These are phyloP conservation scores for Neurospora discreta DNA, from an alignment of 495 filamentous ascomycete genomes.

Conservation along the genomic window DNA sequence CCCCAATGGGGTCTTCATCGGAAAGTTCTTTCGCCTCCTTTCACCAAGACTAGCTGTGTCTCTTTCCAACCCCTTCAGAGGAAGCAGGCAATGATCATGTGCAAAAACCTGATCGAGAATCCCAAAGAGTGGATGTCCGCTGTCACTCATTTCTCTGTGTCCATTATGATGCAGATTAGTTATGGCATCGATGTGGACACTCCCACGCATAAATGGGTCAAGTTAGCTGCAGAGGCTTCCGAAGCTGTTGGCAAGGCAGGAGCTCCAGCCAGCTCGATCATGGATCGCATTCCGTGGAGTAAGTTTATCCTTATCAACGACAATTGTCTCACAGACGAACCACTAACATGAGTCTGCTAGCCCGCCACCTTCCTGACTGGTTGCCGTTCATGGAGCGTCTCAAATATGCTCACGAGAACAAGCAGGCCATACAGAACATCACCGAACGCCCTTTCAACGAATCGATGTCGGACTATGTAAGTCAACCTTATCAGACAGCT, in stretches of 20 bases:
- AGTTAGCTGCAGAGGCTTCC: conserved; percentile 32
- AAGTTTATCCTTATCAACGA: neutral
- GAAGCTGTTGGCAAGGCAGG: conserved; percentile 34
- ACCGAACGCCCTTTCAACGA: conserved; percentile 20
- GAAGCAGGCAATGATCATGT: conserved; percentile 23
- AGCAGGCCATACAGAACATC: conserved; percentile 25
- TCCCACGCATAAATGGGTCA: conserved; percentile 29
- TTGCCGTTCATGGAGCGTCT: conserved; percentile 31
- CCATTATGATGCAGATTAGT: conserved; percentile 27
- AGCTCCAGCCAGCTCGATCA: conserved; percentile 32
- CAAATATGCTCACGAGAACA: conserved; percentile 25
- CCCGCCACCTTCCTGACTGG: conserved; percentile 30
- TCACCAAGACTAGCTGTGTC: conserved; percentile 24
- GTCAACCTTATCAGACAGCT: neutral
- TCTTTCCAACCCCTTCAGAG: conserved; percentile 22
- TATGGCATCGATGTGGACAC: conserved; percentile 34
- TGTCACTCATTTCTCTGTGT: conserved; percentile 18
- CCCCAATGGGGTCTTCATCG: conserved; percentile 36
- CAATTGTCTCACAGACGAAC: neutral
- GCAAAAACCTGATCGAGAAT: conserved; percentile 15
- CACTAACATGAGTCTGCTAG: conserved; percentile 5
- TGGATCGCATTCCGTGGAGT: conserved; percentile 34
- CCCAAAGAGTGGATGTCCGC: conserved; percentile 14
- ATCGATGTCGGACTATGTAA: conserved; percentile 17
- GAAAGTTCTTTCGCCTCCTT: conserved; percentile 28